Base-by-base conservation (phyloP, 306 rosid species). In the Rosa rugosa region DNA sequence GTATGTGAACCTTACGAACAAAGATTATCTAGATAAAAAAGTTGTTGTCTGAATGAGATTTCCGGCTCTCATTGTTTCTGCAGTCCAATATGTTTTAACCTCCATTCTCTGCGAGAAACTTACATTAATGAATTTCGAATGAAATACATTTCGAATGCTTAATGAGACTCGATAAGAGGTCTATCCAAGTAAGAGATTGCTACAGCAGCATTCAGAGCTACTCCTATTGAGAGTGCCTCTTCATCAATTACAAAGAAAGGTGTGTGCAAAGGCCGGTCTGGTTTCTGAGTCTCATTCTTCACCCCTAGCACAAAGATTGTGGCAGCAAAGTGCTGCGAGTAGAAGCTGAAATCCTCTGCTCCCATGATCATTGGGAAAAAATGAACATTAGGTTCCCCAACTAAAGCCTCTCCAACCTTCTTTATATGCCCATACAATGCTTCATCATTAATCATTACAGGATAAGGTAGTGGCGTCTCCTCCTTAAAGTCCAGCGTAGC, bases 291-390 rank as follows among this genome's bases (percentile, higher is more conserved):
- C 56, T 81, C 85, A 34, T 89, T 89, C 56, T 75, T 77, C 20
- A 72, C 69, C 25, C 93, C 90, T 27, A 89, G 81, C 73, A 71
- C 18, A 59, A 85, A 85, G 31, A 75, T 69, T 3, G 86, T 57
- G n/a, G 88, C 86, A 20, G 85, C 76, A 49, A 80, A 77, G 72
- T 83, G 54, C 64, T 81, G 73, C 4, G 89, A 70, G 82, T 79
- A 89, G 77, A 86, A 85, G 84, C 89, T 82, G 81, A 87, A 87
- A 73, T 89, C 90, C 77, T 87, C 93, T 4, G 89, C 84, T 45
- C 82, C 89, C 91, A 89, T 77, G 42, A 62, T 22, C 77, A 51
- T 11, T 0, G 85, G 63, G 25, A 57, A 10, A 69, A 78, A 81
- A 45, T 65, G 75, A 60, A 89, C 89, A 59, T 83, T 89, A 57